A percentile compares a stretch with the other conserved stretches of the same genome.
Evolutionary conservation across 1,139 yeast species (phyloP).

Genomic region (Lodderomyces parapsilosis): DNA sequence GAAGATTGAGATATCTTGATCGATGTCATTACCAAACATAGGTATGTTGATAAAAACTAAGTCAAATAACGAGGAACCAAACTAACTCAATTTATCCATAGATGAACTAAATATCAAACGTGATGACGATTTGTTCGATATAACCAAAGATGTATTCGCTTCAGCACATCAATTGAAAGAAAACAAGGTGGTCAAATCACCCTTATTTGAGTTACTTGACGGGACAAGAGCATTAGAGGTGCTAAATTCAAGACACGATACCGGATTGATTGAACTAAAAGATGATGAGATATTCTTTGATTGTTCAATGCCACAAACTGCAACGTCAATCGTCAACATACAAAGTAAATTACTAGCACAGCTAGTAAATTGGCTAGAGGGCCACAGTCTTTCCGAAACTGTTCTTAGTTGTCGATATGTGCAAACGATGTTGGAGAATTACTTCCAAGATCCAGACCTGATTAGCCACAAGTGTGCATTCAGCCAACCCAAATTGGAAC

Average conservation of each 20-base stretch:
- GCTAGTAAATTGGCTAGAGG: conserved; percentile 60
- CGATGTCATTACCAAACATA: conserved; percentile 1
- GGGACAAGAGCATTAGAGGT: conserved; percentile 77
- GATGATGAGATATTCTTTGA: conserved; percentile 42
- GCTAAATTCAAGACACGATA: conserved; percentile 59
- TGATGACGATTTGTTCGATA: conserved; percentile 33
- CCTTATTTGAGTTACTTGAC: conserved; percentile 58
- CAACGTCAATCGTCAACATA: conserved; percentile 43
- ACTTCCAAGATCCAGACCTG: conserved; percentile 17
- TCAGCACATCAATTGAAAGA: conserved; percentile 32
- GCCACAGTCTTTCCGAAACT: conserved; percentile 60
- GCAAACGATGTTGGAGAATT: conserved; percentile 50
- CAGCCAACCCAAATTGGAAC: neutral
- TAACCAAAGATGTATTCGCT: conserved; percentile 39
- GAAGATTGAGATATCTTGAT: neutral
- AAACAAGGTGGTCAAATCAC: conserved; percentile 49
- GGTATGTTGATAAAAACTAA: neutral
- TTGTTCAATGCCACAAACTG: conserved; percentile 28
- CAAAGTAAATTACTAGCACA: conserved; percentile 45
- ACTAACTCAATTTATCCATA: neutral
- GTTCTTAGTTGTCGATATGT: conserved; percentile 66
- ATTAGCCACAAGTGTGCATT: conserved; percentile 21
- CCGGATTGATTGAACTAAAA: conserved; percentile 51
- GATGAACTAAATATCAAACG: neutral
- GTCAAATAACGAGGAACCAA: neutral